phyloP scores from a whole-genome alignment of 352 stramenopile genomes.

The Phytophthora multivora region DNA sequence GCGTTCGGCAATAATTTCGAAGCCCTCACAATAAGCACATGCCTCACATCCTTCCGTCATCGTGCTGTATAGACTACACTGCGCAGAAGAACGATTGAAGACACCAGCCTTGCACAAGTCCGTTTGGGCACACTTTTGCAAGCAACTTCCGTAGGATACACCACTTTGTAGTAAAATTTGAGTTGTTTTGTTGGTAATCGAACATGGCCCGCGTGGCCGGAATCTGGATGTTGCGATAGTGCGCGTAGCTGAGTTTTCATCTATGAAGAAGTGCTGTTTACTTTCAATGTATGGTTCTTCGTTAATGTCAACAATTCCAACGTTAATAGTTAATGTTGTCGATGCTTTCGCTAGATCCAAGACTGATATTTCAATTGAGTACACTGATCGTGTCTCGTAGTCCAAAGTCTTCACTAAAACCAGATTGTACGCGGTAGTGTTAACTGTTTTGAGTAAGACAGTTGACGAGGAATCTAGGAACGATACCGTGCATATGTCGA shows the following conservation, averaged over 20 bases:
- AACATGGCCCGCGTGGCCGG: slow-evolving; percentile 19
- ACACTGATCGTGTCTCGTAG: slow-evolving; percentile 30
- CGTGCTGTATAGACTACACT: slow-evolving; percentile 16
- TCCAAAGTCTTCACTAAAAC: slow-evolving; percentile 20
- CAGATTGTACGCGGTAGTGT: slow-evolving; percentile 13
- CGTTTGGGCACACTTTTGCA: slow-evolving; percentile 10
- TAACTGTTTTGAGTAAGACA: slow-evolving; percentile 12
- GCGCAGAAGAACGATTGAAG: slow-evolving; percentile 22
- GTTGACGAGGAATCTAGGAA: slow-evolving; percentile 10
- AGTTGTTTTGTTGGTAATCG: background rate
- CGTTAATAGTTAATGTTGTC: slow-evolving; percentile 6
- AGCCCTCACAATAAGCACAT: slow-evolving; percentile 28
- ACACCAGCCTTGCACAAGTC: slow-evolving; percentile 13
- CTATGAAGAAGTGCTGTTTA: slow-evolving; percentile 47
- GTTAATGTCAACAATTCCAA: slow-evolving; percentile 48
- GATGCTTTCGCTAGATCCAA: slow-evolving; percentile 6
- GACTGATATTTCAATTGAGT: slow-evolving; percentile 3
- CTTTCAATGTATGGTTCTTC: slow-evolving; percentile 42
- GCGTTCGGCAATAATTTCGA: slow-evolving; percentile 16
- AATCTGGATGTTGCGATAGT: slow-evolving; percentile 32
- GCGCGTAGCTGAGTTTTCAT: slow-evolving; percentile 26
- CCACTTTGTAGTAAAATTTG: background rate
- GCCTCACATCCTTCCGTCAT: background rate
- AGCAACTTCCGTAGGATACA: slow-evolving; percentile 27
- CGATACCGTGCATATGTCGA: slow-evolving; percentile 10